These are phyloP conservation scores for Solanum lycopersicoides DNA, from an alignment of 257 asterid genomes.

Conservation along the genomic window DNA sequence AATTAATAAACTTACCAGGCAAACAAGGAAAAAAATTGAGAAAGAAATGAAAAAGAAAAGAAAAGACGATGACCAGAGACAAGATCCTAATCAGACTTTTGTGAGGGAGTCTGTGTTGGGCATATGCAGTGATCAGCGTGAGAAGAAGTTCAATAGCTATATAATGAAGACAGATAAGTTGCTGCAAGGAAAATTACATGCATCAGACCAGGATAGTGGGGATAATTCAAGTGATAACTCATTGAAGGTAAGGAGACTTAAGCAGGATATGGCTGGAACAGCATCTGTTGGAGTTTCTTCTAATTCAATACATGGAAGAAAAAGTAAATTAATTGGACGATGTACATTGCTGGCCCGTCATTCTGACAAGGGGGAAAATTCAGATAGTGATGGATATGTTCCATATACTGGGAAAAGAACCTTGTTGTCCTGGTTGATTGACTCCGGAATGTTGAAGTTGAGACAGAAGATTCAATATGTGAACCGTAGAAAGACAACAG, in stretches of 20 bases:
- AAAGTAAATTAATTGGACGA: constrained; percentile 1
- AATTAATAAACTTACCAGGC: constrained; percentile 73
- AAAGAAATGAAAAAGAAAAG: constrained; percentile 75
- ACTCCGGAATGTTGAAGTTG: background rate
- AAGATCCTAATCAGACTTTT: constrained; percentile 25
- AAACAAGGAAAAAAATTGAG: constrained; percentile 75
- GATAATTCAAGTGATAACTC: background rate
- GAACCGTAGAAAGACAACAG: background rate
- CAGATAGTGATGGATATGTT: background rate
- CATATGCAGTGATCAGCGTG: constrained; percentile 3
- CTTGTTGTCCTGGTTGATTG: constrained; percentile 10
- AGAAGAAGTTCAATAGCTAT: background rate
- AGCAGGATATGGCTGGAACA: background rate
- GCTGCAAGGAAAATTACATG: background rate
- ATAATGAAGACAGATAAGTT: background rate
- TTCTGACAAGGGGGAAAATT: background rate
- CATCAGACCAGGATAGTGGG: background rate
- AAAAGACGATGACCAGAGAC: constrained; percentile 27
- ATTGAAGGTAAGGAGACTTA: background rate
- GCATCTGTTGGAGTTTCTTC: background rate
- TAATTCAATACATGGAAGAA: background rate
- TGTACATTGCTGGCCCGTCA: constrained; percentile 7
- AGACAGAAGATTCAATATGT: constrained; percentile 6
- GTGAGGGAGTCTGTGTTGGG: constrained; percentile 9
- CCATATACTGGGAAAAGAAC: constrained; percentile 8